Base-by-base conservation (phyloP, 2,329 filamentous ascomycete species). In the Calonectria leucothoes region DNA sequence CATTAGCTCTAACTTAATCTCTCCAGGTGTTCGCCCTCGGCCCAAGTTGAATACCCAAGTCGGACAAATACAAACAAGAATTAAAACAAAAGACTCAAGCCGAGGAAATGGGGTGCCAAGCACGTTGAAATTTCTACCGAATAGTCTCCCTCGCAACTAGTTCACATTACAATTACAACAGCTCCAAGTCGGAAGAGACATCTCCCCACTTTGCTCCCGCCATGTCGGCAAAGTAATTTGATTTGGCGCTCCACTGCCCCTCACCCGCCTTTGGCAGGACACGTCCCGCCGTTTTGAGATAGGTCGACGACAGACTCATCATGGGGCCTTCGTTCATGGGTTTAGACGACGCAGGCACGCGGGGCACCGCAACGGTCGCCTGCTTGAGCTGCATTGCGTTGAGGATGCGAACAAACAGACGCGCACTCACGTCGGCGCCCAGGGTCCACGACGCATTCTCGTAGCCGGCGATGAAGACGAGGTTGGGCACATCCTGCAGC, bases 321-420 rank as follows among this genome's bases (percentile, higher is more conserved):
- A 89, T 79, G 1, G 82, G 81, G 71, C 79, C 80, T 15, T 83
- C 83, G 27, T 85, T 77, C 81, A 88, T 84, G 15, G 76, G 33
- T 7, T 27, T 37, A 15, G 12, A 23, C 15, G 12, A 23, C 15
- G 33, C 4, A 2, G 55, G 35, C 23, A 39, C 55, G 8, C 84
- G 79, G 0, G 91, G 91, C 1, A 86, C 84, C 0, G 87, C 88
- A 15, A 81, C 83, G 0, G 81, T 82, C 4, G 85, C 83, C 0
- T 84, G 84, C 12, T 87, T 83, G 7, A 85, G 81, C 15, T 83
- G 76, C 87, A 92, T 90, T 66, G 86, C 78, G 6, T 87, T 87
- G 68, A 91, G 77, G 6, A 93, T 80, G 0, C 91, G 85, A 0
- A 86, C 84, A 6, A 89, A 83, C 1, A 91, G 84, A 31, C 84